These are phyloP conservation scores for Piper longum DNA, from an alignment of 164 flowering plant genomes.

Conservation along the genomic window DNA sequence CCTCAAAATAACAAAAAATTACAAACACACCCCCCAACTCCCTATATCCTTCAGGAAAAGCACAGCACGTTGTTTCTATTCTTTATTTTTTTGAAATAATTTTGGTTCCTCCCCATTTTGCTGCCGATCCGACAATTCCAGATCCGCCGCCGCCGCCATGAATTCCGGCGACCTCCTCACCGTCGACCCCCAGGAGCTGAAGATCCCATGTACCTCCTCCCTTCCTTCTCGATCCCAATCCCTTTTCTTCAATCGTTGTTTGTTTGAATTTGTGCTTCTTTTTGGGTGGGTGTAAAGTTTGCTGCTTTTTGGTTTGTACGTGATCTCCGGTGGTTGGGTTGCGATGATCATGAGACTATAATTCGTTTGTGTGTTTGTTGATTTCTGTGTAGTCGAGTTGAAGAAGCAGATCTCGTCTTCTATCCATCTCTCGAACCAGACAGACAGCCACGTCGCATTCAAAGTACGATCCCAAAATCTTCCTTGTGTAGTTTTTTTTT, in stretches of 20 bases:
- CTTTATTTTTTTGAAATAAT: too few relatives aligned
- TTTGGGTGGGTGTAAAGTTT: neutral
- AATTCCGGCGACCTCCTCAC: slow-evolving; percentile 21
- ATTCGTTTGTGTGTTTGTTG: neutral
- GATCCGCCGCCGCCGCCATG: slow-evolving; percentile 13
- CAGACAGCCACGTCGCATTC: slow-evolving; percentile 65
- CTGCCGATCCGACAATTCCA: neutral
- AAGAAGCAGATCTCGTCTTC: slow-evolving; percentile 87
- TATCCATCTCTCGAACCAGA: slow-evolving; percentile 54
- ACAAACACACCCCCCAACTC: too few relatives aligned
- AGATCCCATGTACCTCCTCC: slow-evolving; percentile 18
- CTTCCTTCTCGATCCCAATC: neutral
- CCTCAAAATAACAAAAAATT: too few relatives aligned
- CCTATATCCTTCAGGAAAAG: too few relatives aligned
- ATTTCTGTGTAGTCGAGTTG: slow-evolving; percentile 41
- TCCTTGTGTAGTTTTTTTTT: slow-evolving; percentile 12
- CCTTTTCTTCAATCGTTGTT: neutral
- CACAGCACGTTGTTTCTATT: too few relatives aligned
- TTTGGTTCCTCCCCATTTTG: neutral
- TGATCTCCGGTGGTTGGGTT: neutral
- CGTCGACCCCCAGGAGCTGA: slow-evolving; percentile 30
- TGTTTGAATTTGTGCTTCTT: neutral
- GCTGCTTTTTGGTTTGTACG: neutral
- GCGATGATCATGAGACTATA: slow-evolving; percentile 2
- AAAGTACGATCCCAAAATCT: slow-evolving; percentile 33